Base-by-base conservation (phyloP, 371 early-diverging fungal genomes). In the Batrachochytrium dendrobatidis region DNA sequence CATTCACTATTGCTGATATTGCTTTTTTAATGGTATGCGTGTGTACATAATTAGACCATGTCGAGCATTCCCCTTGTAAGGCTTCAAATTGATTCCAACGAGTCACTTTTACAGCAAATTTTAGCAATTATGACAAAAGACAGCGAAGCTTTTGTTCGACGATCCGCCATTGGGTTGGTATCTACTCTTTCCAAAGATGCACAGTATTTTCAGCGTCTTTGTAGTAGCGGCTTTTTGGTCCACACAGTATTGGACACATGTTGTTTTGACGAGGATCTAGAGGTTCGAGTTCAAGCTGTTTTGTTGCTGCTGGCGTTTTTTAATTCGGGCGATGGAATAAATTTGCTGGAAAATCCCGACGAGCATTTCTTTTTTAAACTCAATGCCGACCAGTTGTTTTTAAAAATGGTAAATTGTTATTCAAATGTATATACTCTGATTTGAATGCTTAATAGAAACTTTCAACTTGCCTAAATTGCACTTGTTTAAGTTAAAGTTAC, bases 101-200 rank as follows among this genome's bases (percentile, higher is more conserved):
- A 12, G 5, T 43, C 24, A 6, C 15, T 31, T 10, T 8, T 10
- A 10, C 12, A 15, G 1, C 52, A 60, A 29, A 32, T 50, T 10
- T 29, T 20, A 6, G 5, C 24, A 15, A 7, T 56, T 5, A 10
- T 53, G 8, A n/a, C 20, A 5, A 29, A 45, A 18, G 76, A 78
- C 60, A 53, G 65, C n/a, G 78, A 78, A 50, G 68, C 76, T 10
- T 59, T 78, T 60, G 78, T 75, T 31, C 65, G 68, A 5, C 66
- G 74, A 1, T 65, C 72, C 0, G 71, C 69, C 0, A 24, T 72
- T 10, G 74, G 72, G 1, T 46, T 73, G 0, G 50, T 74, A 0
- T 34, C 12, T 8, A 58, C 64, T 1, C 49, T 74, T 24, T 56
- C 52, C 22, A 4, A 30, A 6, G 43, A 34, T 24, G 26, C 39